Evolutionary conservation across 192 early-diverging fungal genomes (phyloP).

Genomic region (Coemansia aciculifera): DNA sequence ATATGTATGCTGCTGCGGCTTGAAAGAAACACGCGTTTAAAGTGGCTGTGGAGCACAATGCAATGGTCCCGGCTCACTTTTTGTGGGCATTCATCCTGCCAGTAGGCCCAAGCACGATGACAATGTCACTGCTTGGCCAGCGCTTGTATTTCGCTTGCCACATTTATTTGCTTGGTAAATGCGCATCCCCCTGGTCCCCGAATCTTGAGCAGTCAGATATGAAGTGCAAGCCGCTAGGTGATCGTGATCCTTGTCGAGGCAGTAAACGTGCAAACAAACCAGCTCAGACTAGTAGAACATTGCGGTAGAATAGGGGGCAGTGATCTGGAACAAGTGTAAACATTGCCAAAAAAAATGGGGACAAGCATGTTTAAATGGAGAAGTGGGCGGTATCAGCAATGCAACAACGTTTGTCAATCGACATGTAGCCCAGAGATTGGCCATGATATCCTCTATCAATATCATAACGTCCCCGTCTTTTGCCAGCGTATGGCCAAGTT

Average conservation of each 20-base stretch:
- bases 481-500: neutral
- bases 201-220: neutral
- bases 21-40: neutral
- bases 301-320: neutral
- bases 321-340: neutral
- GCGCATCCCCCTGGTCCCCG: neutral
- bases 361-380: neutral
- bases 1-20: neutral
- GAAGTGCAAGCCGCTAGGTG: neutral
- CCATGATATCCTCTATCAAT: neutral
- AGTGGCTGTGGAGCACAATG: neutral
- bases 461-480: neutral
- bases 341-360: neutral
- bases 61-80: neutral
- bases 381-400: neutral
- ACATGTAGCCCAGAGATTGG: neutral
- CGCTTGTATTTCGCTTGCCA: neutral
- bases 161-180: neutral
- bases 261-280: constrained; percentile 2
- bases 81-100: neutral
- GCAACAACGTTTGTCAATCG: neutral
- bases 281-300: neutral
- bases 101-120: neutral
- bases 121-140: neutral
- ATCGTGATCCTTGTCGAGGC: neutral